phyloP scores from a whole-genome alignment of 1,139 yeast genomes.

The Kodamaea sp. region DNA sequence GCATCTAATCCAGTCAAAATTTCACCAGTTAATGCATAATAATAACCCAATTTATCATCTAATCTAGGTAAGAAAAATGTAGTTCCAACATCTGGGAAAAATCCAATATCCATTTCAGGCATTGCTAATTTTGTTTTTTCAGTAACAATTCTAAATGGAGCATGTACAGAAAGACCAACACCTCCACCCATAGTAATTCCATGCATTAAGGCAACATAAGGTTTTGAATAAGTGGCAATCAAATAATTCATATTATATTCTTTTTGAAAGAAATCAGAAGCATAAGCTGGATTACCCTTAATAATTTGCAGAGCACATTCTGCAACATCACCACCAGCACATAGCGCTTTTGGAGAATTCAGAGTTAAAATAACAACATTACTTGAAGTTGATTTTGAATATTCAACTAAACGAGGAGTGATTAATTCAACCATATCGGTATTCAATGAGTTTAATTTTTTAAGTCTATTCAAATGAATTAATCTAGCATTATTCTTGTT shows the following conservation, averaged over 20 bases:
- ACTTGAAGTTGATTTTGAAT: constrained; percentile 63
- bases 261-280: constrained; percentile 65
- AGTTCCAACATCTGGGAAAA: constrained; percentile 95
- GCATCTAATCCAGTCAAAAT: constrained; percentile 74
- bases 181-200: constrained; percentile 99
- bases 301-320: constrained; percentile 57
- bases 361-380: constrained; percentile 70
- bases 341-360: constrained; percentile 58
- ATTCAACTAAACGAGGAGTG: constrained; percentile 71
- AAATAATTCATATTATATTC: constrained; percentile 83
- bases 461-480: constrained; percentile 73
- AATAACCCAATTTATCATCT: constrained; percentile 80
- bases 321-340: constrained; percentile 96
- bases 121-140: constrained; percentile 89
- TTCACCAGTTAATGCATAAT: constrained; percentile 83
- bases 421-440: constrained; percentile 74
- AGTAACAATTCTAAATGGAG: constrained; percentile 91
- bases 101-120: constrained; percentile 98
- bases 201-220: constrained; percentile 78
- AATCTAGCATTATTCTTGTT: constrained; percentile 67
- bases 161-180: constrained; percentile 86
- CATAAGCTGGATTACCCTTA: constrained; percentile 47
- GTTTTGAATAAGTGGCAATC: constrained; percentile 78
- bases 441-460: constrained; percentile 82
- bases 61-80: constrained; percentile 82